These are phyloP conservation scores for Meyerozyma sp. DNA, from an alignment of 1,139 yeast genomes.

Conservation along the genomic window DNA sequence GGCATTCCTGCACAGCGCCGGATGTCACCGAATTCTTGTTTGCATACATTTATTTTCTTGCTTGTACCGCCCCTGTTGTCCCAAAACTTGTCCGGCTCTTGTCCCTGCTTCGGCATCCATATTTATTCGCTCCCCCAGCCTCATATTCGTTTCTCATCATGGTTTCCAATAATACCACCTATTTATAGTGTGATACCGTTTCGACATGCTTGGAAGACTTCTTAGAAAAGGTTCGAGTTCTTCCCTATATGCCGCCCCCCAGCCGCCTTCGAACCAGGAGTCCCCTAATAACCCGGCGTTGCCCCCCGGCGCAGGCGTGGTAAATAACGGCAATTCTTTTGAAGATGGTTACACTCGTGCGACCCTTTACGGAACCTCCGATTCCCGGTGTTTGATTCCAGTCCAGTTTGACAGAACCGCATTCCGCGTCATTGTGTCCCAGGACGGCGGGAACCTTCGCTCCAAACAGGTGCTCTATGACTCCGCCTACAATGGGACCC, in stretches of 20 bases:
- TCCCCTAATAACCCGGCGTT: neutral
- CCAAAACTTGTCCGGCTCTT: too few relatives aligned
- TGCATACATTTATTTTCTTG: too few relatives aligned
- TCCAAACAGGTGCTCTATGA: constrained; percentile 47
- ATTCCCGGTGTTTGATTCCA: constrained; percentile 23
- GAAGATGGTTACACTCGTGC: constrained; percentile 42
- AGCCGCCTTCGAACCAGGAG: neutral
- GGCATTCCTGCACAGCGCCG: too few relatives aligned
- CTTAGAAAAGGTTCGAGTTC: neutral
- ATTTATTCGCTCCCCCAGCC: neutral
- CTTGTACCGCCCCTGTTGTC: too few relatives aligned
- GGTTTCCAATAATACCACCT: neutral
- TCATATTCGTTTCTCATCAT: neutral
- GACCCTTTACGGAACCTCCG: constrained; percentile 37
- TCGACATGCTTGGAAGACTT: neutral
- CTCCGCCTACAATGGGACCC: constrained; percentile 22
- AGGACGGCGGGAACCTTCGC: constrained; percentile 48
- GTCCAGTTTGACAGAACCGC: constrained; percentile 26
- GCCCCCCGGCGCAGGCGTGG: neutral
- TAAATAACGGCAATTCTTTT: constrained; percentile 17
- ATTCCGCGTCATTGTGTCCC: constrained; percentile 44
- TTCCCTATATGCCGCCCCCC: neutral
- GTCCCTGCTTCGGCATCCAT: too few relatives aligned
- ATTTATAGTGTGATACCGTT: neutral
- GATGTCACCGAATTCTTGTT: too few relatives aligned